These are phyloP conservation scores for Komagataella populi DNA, from an alignment of 805 yeast species.

Conservation along the genomic window DNA sequence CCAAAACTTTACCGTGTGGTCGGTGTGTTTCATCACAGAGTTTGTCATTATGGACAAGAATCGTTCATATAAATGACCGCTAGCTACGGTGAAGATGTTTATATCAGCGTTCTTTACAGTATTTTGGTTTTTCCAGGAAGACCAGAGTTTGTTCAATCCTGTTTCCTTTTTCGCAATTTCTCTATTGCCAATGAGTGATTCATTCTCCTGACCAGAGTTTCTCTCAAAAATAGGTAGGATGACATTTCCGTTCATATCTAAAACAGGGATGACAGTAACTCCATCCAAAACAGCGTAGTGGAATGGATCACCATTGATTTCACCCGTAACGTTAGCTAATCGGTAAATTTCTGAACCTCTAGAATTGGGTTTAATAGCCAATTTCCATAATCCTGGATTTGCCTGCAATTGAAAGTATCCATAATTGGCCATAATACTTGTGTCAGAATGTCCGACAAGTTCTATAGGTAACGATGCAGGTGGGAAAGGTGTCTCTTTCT, in stretches of 20 bases:
- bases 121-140: slow-evolving; percentile 2
- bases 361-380: slow-evolving; percentile 29
- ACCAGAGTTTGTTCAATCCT: background rate
- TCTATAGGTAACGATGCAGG: slow-evolving; percentile 38
- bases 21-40: slow-evolving; percentile 55
- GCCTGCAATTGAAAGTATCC: slow-evolving; percentile 78
- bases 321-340: slow-evolving; percentile 19
- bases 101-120: slow-evolving; percentile 37
- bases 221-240: slow-evolving; percentile 31
- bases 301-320: background rate
- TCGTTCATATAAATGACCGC: slow-evolving; percentile 71
- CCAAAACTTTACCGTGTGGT: slow-evolving; percentile 71
- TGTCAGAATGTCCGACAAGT: slow-evolving; percentile 29
- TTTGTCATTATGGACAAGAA: slow-evolving; percentile 68
- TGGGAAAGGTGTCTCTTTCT: slow-evolving; percentile 18
- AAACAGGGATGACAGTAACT: slow-evolving; percentile 15
- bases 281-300: slow-evolving; percentile 4
- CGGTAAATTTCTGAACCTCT: slow-evolving; percentile 26
- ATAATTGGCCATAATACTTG: slow-evolving; percentile 62
- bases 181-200: slow-evolving; percentile 1
- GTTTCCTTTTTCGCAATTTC: background rate
- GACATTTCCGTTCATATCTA: slow-evolving; percentile 30
- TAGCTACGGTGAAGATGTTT: slow-evolving; percentile 71
- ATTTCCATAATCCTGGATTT: slow-evolving; percentile 55
- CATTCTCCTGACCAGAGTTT: slow-evolving; percentile 12